phyloP scores from a whole-genome alignment of 495 filamentous ascomycete genomes.

The Talaromyces wortmannii region DNA sequence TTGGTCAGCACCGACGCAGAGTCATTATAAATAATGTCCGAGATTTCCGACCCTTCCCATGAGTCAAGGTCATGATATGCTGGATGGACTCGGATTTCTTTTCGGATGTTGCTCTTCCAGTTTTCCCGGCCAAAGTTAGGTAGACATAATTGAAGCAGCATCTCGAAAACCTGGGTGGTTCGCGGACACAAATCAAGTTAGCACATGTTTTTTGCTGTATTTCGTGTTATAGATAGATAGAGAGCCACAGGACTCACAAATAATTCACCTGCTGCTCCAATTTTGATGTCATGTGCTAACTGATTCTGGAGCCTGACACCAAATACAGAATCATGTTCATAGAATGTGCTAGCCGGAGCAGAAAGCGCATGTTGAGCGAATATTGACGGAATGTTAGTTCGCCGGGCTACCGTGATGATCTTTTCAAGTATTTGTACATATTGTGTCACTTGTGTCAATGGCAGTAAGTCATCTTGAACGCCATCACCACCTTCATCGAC shows the following conservation, averaged over 20 bases:
- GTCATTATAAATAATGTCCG: conserved; percentile 36
- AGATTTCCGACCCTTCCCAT: conserved; percentile 31
- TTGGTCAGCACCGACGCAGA: conserved; percentile 18
- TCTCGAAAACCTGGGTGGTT: conserved; percentile 33
- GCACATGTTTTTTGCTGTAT: neutral
- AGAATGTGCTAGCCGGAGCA: neutral
- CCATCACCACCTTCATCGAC: neutral
- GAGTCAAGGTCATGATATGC: conserved; percentile 25
- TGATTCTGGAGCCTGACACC: conserved; percentile 1
- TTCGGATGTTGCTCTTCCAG: conserved; percentile 38
- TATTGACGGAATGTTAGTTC: neutral
- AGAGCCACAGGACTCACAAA: conserved; percentile 21
- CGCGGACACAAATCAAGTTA: neutral
- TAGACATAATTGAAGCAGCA: conserved; percentile 20
- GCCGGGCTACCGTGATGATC: neutral
- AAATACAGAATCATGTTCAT: neutral
- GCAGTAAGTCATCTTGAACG: neutral
- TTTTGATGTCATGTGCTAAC: conserved; percentile 24
- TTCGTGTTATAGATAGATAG: neutral
- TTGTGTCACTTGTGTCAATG: neutral
- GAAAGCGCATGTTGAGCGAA: too few relatives aligned
- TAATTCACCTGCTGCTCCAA: conserved; percentile 41
- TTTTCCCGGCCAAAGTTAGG: conserved; percentile 21
- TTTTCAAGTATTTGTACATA: neutral
- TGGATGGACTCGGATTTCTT: conserved; percentile 21